Evolutionary conservation across 2,329 filamentous ascomycete species (phyloP).

Genomic region (Geosmithia flava): DNA sequence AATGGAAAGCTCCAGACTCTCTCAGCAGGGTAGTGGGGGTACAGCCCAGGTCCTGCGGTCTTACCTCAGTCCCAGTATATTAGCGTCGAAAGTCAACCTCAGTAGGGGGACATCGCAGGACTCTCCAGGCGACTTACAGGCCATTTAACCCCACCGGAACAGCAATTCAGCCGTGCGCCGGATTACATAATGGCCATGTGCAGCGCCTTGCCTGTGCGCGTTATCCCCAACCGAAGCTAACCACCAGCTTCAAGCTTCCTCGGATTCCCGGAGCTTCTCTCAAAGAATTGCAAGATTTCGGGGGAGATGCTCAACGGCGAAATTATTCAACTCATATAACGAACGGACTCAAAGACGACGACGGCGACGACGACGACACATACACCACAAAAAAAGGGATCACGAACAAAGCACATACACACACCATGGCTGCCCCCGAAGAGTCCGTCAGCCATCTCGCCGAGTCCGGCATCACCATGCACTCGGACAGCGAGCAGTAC

Average conservation of each 20-base stretch:
- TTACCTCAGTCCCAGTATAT: too few species aligned
- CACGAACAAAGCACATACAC: too few species aligned
- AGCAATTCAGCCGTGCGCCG: slow-evolving; percentile 1
- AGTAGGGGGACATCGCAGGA: too few species aligned
- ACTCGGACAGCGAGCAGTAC: slow-evolving; percentile 76
- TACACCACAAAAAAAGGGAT: too few species aligned
- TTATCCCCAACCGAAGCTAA: neutral
- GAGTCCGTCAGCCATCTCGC: slow-evolving; percentile 42
- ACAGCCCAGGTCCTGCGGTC: too few species aligned
- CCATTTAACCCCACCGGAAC: slow-evolving; percentile 1
- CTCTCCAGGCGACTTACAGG: neutral
- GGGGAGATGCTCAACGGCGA: neutral
- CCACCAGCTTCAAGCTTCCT: neutral
- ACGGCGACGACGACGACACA: neutral
- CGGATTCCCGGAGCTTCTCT: neutral
- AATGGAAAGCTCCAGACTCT: neutral
- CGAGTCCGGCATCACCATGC: slow-evolving; percentile 65
- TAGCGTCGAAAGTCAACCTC: too few species aligned
- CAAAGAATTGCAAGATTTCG: neutral
- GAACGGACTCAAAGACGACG: neutral
- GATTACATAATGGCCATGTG: neutral
- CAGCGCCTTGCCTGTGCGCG: neutral
- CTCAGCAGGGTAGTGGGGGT: too few species aligned
- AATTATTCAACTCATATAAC: neutral
- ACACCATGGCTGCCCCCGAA: neutral